Conservation (phyloP, 331 rosid genomes). For the Malus hybrid region DNA sequence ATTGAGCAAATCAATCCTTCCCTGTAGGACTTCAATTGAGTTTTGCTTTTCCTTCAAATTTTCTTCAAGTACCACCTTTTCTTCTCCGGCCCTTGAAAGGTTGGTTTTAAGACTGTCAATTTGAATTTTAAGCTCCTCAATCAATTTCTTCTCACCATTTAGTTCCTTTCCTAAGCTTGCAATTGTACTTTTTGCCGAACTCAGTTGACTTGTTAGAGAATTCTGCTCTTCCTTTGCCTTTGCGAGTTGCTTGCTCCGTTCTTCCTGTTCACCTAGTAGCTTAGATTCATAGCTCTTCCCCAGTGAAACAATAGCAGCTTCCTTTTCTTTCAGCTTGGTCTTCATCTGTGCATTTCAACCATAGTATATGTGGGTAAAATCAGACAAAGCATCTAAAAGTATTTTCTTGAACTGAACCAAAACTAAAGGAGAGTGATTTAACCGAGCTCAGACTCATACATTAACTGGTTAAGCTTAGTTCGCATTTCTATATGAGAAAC, state of each 20-base stretch:
- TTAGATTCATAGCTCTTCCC: conserved; percentile 54
- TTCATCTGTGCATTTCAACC: conserved; percentile 49
- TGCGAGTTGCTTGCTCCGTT: conserved; percentile 44
- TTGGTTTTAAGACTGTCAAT: conserved; percentile 37
- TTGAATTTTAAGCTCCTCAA: conserved; percentile 51
- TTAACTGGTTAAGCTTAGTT: background rate
- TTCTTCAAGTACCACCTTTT: conserved; percentile 46
- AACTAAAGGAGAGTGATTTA: background rate
- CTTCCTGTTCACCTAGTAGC: conserved; percentile 57
- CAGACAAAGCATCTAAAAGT: conserved; percentile 6
- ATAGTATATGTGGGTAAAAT: conserved; percentile 4
- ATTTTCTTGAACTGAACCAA: background rate
- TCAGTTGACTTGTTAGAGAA: conserved; percentile 43
- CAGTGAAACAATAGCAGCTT: conserved; percentile 43
- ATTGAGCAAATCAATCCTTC: conserved; percentile 43
- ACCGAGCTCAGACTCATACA: background rate
- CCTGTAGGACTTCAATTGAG: conserved; percentile 37
- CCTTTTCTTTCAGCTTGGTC: conserved; percentile 62
- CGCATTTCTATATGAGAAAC: background rate
- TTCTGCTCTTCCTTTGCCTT: conserved; percentile 64
- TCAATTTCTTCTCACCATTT: conserved; percentile 41
- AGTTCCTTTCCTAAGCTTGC: conserved; percentile 50
- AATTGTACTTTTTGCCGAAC: conserved; percentile 41
- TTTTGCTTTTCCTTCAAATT: conserved; percentile 41
- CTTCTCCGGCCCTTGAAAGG: conserved; percentile 38